phyloP scores from a whole-genome alignment of 2,329 filamentous ascomycete species.

The Paracorniculantispora psalliotae region DNA sequence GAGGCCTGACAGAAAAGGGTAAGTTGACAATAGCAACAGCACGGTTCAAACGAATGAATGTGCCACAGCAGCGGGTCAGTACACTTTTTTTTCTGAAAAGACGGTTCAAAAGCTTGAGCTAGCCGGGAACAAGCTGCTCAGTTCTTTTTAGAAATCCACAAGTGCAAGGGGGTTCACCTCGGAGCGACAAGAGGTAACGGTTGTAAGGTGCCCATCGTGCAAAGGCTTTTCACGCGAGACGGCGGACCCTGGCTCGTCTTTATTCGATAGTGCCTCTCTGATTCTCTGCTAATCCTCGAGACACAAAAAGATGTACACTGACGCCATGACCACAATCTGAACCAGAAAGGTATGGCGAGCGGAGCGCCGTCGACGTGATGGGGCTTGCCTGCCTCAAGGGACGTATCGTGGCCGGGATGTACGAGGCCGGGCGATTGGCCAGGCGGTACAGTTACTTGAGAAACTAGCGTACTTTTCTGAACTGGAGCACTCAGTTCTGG shows the following conservation, averaged over 20 bases:
- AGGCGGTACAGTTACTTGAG: neutral
- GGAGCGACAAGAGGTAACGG: conserved; percentile 3
- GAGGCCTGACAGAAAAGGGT: neutral
- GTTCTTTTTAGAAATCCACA: neutral
- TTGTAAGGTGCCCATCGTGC: conserved; percentile 8
- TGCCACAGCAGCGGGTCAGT: neutral
- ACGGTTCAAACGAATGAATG: conserved; percentile 11
- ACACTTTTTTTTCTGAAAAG: neutral
- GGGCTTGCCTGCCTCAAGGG: neutral
- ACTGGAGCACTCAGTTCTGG: neutral
- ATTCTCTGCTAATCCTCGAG: too few species aligned
- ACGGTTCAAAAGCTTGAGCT: neutral
- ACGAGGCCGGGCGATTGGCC: neutral
- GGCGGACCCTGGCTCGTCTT: neutral
- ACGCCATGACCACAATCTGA: conserved; percentile 22
- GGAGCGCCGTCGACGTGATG: conserved; percentile 2
- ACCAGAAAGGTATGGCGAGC: neutral
- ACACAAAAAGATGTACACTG: conserved; percentile 16
- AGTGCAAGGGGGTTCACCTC: conserved; percentile 11
- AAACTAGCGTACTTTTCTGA: neutral
- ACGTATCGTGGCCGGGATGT: neutral
- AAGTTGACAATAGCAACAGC: conserved; percentile 5
- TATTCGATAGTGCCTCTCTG: conserved; percentile 6
- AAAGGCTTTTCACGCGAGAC: neutral
- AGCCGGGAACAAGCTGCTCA: neutral